Evolutionary conservation across 2,329 filamentous ascomycete species (phyloP).

Genomic region (Pseudogymnoascus sp.): DNA sequence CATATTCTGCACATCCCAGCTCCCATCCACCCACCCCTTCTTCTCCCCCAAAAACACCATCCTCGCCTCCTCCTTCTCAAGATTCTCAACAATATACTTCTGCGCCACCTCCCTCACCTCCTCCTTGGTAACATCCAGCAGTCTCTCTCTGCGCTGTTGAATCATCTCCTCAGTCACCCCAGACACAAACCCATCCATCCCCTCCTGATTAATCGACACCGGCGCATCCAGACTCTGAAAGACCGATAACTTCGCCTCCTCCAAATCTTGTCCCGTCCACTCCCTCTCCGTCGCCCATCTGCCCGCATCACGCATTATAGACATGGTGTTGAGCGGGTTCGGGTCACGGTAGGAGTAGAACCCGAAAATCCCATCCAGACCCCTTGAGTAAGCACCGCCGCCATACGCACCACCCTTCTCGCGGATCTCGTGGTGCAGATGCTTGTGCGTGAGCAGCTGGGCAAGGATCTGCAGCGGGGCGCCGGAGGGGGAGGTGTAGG

Average conservation of each 20-base stretch:
- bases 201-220: conserved; percentile 76
- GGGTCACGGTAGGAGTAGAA: conserved; percentile 97
- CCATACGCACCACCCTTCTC: conserved; percentile 97
- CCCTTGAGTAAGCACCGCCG: conserved; percentile 74
- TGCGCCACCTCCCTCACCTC: conserved; percentile 77
- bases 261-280: conserved; percentile 78
- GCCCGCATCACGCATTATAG: conserved; percentile 75
- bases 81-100: conserved; percentile 64
- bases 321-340: conserved; percentile 80
- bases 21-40: conserved; percentile 65
- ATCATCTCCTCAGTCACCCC: conserved; percentile 85
- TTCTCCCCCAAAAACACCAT: conserved; percentile 74
- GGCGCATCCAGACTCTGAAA: conserved; percentile 92
- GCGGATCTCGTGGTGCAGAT: conserved; percentile 92
- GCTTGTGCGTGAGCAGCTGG: conserved; percentile 90
- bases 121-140: conserved; percentile 75
- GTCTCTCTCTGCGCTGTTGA: conserved; percentile 69
- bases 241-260: conserved; percentile 90
- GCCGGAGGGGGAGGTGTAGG: conserved; percentile 66
- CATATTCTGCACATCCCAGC: conserved; percentile 71
- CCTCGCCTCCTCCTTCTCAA: conserved; percentile 51
- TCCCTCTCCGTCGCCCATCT: conserved; percentile 71
- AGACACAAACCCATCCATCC: conserved; percentile 74
- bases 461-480: conserved; percentile 81
- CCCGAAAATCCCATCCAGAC: conserved; percentile 76